Base-by-base conservation (phyloP, 768 basidiomycete genomes). In the Crucibulum laeve region DNA sequence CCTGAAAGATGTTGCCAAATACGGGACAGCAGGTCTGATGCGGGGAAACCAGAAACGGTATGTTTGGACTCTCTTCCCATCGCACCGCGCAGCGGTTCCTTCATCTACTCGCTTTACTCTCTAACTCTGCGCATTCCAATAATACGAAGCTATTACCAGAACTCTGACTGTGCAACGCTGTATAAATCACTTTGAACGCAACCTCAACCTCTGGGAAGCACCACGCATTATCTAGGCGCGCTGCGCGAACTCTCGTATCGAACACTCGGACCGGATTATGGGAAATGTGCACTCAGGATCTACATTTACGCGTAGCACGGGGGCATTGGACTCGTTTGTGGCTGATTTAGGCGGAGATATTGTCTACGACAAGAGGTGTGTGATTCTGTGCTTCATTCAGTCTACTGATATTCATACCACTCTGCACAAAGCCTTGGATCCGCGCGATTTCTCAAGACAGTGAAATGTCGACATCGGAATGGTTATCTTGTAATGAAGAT, bases 401-500 rank as follows among this genome's bases (percentile, higher is more conserved):
- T 14, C 39, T 42, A 13, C n/a, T 11, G 35, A 32, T 18, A 26
- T 22, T 22, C 26, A 33, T 38, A 42, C 15, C 46, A 23, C 28
- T 34, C 30, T 5, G 25, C 22, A 15, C 19, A 5, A 38, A 88
- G 87, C 55, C 64, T 88, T 43, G 84, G 84, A 13, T 76, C 81
- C 1, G 78, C 87, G 4, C 76, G 87, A 4, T 84, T 85, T 58
- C 70, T 81, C 52, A 92, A 91, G 76, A 86, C 93, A 0, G 92
- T 95, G 53, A 84, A 87, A 56, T 94, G 87, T 57, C 76, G 85
- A 30, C 91, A 96, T 66, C 69, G 76, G 37, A 84, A 87, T 54
- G 91, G 92, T 0, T 83, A 80, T 30, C 68, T 97, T 25, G 83
- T 96, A 40, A 79, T 95, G 56, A 98, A 98, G 76, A 84, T 98